Conservation (phyloP, 2,329 filamentous ascomycete genomes). For the Alternaria tenuissima region DNA sequence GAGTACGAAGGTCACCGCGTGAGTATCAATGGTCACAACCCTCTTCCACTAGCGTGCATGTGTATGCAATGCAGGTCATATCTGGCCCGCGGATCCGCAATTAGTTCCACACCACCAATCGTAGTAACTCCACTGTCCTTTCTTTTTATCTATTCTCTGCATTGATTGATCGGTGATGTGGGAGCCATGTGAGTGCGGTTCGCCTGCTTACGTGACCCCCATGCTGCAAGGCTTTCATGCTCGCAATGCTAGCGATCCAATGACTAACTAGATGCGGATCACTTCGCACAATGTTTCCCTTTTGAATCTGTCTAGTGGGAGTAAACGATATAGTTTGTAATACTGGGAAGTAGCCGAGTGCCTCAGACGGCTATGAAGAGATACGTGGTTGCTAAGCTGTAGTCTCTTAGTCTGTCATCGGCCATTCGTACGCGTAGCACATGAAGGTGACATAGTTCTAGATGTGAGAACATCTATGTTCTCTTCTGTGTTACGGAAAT, state of each 20-base stretch:
- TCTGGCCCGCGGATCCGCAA: not conserved
- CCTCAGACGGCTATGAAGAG: not conserved
- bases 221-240: slow-evolving; percentile 2
- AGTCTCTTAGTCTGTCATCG: not conserved
- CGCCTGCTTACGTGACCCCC: not conserved
- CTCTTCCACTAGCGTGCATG: not conserved
- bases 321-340: not conserved
- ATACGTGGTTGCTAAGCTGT: not conserved
- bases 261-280: not conserved
- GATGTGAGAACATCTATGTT: too few relatives aligned
- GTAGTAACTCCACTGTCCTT: not conserved
- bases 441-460: not conserved
- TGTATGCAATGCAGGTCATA: slow-evolving; percentile 9
- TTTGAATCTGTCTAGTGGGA: not conserved
- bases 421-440: not conserved
- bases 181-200: not conserved
- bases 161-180: not conserved
- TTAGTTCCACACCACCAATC: not conserved
- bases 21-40: slow-evolving; percentile 2
- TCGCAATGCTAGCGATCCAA: not conserved
- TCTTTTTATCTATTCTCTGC: not conserved
- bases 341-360: not conserved
- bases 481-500: too few relatives aligned
- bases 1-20: not conserved
- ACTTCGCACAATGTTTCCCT: not conserved